These are phyloP conservation scores for Fusarium torreyae DNA, from an alignment of 2,329 filamentous ascomycete species.

Conservation along the genomic window DNA sequence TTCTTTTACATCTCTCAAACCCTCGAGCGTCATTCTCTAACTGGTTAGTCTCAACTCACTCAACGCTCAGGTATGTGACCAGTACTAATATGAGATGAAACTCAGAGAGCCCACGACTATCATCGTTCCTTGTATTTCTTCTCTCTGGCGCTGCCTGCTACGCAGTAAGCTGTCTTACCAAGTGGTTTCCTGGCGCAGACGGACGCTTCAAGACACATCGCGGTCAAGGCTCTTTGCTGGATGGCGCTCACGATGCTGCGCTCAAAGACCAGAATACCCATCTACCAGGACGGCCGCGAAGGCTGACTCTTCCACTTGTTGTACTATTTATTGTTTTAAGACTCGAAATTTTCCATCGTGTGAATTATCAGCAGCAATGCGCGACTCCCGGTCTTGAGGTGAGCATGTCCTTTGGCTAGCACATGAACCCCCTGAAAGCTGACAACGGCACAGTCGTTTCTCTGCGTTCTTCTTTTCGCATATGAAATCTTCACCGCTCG, in stretches of 20 bases:
- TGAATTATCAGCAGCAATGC: slow-evolving; percentile 66
- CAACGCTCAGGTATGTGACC: not conserved
- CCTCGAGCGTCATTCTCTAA: slow-evolving; percentile 64
- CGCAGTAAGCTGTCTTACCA: slow-evolving; percentile 59
- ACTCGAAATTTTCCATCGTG: slow-evolving; percentile 63
- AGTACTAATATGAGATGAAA: slow-evolving; percentile 7
- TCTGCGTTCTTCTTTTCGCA: slow-evolving; percentile 61
- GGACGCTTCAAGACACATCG: slow-evolving; percentile 60
- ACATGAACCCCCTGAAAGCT: slow-evolving; percentile 3
- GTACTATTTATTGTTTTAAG: slow-evolving; percentile 63
- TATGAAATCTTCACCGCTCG: slow-evolving; percentile 61
- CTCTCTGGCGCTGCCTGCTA: slow-evolving; percentile 62
- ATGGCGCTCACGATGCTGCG: slow-evolving; percentile 45
- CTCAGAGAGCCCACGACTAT: slow-evolving; percentile 65
- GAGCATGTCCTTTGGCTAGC: slow-evolving; percentile 7
- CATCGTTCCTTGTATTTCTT: slow-evolving; percentile 63
- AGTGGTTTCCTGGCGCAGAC: slow-evolving; percentile 63
- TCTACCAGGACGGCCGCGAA: slow-evolving; percentile 63
- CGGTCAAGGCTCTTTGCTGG: slow-evolving; percentile 41
- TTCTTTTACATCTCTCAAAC: slow-evolving; percentile 65
- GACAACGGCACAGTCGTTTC: slow-evolving; percentile 59
- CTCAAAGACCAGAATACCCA: slow-evolving; percentile 55
- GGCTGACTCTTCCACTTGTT: slow-evolving; percentile 62
- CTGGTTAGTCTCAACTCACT: slow-evolving; percentile 55
- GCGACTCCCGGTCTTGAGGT: slow-evolving; percentile 66